Evolutionary conservation across 202 grass and related monocot genomes (phyloP).

Genomic region (Panicum hallii): DNA sequence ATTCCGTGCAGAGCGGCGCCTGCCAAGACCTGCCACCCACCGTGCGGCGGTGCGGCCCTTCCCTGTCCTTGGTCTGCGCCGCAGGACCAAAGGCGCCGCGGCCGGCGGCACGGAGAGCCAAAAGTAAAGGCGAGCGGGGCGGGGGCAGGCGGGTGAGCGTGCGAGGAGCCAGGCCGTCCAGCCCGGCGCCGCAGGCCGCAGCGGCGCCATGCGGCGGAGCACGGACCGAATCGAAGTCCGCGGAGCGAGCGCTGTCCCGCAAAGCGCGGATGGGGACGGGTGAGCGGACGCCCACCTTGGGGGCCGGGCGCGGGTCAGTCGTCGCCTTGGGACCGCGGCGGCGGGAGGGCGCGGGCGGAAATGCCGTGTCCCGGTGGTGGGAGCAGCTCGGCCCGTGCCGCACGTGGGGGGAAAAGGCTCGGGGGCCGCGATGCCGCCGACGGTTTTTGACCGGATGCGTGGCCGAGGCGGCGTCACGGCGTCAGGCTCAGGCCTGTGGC

Average conservation of each 20-base stretch:
- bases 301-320: slow-evolving; percentile 6
- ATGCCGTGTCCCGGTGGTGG: slow-evolving; percentile 51
- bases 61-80: background rate
- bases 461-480: background rate
- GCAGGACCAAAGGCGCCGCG: slow-evolving; percentile 1
- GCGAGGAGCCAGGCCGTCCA: background rate
- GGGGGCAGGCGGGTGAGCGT: background rate
- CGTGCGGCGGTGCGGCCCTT: background rate
- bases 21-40: slow-evolving; percentile 22
- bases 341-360: background rate
- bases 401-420: slow-evolving; percentile 38
- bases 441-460: slow-evolving; percentile 39
- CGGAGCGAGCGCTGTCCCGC: background rate
- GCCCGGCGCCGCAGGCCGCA: background rate
- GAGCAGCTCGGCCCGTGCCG: slow-evolving; percentile 45
- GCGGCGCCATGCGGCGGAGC: background rate
- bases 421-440: background rate
- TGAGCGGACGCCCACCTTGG: slow-evolving; percentile 2
- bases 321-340: background rate
- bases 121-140: background rate
- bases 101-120: background rate
- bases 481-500: background rate
- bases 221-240: background rate
- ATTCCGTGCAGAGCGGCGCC: slow-evolving; percentile 40
- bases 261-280: slow-evolving; percentile 27